Conservation (phyloP, 768 basidiomycete species). For the Lactarius akahatsu region DNA sequence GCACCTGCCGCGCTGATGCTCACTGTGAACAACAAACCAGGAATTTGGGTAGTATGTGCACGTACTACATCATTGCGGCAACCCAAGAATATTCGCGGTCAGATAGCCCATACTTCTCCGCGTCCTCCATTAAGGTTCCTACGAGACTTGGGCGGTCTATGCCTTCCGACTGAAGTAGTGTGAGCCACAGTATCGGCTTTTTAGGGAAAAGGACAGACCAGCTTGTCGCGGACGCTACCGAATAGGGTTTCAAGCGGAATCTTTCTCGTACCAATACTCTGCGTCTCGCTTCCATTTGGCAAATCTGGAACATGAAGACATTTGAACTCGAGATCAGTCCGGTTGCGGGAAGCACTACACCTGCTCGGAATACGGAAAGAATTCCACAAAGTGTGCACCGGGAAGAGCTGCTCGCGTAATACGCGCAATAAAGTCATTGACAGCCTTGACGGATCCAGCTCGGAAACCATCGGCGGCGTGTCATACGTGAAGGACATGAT, state of each 20-base stretch:
- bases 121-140: neutral
- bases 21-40: neutral
- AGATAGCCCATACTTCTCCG: neutral
- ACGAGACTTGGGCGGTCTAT: conserved; percentile 4
- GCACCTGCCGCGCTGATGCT: conserved; percentile 8
- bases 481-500: conserved; percentile 25
- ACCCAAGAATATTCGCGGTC: conserved; percentile 8
- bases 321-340: too few relatives aligned
- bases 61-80: conserved; percentile 8
- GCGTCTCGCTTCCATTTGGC: conserved; percentile 25
- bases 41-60: neutral
- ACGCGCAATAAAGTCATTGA: neutral
- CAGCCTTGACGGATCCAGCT: conserved; percentile 6
- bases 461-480: neutral
- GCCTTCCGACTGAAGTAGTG: neutral
- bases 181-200: neutral
- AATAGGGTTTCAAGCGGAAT: conserved; percentile 9
- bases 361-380: conserved; percentile 19
- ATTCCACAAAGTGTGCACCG: conserved; percentile 20
- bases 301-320: neutral
- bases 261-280: conserved; percentile 5
- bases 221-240: conserved; percentile 5
- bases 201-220: conserved; percentile 1
- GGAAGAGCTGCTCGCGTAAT: conserved; percentile 1
- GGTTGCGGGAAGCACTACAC: neutral